Evolutionary conservation across 1,139 yeast genomes (phyloP).

Genomic region (Candida freyschussii): DNA sequence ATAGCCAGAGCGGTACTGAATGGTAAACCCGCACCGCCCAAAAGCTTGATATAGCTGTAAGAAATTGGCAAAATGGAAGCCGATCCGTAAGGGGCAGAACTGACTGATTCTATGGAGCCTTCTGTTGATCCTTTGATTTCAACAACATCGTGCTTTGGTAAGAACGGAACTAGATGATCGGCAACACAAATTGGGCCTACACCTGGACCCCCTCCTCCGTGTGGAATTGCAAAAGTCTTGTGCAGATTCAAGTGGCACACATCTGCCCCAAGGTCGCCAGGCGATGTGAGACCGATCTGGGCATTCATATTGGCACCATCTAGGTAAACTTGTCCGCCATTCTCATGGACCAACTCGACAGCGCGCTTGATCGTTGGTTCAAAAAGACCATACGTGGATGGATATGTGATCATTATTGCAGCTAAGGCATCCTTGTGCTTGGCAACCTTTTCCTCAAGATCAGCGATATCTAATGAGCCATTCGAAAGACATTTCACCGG

Average conservation of each 20-base stretch:
- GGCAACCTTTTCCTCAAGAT: slow-evolving; percentile 67
- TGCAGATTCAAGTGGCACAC: slow-evolving; percentile 96
- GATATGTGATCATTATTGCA: slow-evolving; percentile 94
- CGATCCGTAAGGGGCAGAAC: slow-evolving; percentile 95
- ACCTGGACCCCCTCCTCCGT: slow-evolving; percentile 99
- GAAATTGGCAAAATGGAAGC: slow-evolving; percentile 92
- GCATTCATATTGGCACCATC: slow-evolving; percentile 99
- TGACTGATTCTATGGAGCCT: slow-evolving; percentile 66
- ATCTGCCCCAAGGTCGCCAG: slow-evolving; percentile 98
- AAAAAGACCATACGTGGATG: slow-evolving; percentile 93
- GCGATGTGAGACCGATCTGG: slow-evolving; percentile 94
- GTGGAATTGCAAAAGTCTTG: slow-evolving; percentile 96
- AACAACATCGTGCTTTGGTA: slow-evolving; percentile 73
- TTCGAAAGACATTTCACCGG: slow-evolving; percentile 81
- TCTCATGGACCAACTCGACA: slow-evolving; percentile 71
- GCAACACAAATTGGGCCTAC: slow-evolving; percentile 97
- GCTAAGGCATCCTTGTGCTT: slow-evolving; percentile 70
- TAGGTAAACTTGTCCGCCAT: slow-evolving; percentile 94
- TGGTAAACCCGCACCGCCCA: slow-evolving; percentile 83
- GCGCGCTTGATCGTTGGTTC: slow-evolving; percentile 89
- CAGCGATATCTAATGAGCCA: slow-evolving; percentile 82
- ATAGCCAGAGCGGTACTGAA: slow-evolving; percentile 85
- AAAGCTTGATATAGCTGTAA: slow-evolving; percentile 88
- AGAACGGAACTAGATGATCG: slow-evolving; percentile 71
- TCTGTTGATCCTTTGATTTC: slow-evolving; percentile 44